Percentiles rank a stretch among this genome's conserved stretches.
These are phyloP conservation scores for Psidium guajava DNA, from an alignment of 345 rosid genomes.

Conservation along the genomic window DNA sequence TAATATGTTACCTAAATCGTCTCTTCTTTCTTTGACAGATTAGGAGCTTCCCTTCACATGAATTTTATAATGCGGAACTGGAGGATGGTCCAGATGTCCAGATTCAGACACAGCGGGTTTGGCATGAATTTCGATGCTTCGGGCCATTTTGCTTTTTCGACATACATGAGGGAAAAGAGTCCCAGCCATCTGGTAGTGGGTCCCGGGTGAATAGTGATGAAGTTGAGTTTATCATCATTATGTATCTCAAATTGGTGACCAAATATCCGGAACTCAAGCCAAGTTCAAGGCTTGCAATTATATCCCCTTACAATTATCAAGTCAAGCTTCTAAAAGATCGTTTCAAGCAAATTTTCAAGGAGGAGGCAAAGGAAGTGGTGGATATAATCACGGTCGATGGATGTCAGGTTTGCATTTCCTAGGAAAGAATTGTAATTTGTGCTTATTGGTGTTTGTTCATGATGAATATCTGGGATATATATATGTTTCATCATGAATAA, in stretches of 20 bases:
- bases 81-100: constrained; percentile 73
- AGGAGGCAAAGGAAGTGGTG: constrained; percentile 56
- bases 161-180: constrained; percentile 72
- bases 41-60: constrained; percentile 81
- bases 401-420: constrained; percentile 58
- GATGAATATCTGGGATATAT: not conserved
- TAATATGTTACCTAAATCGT: not conserved
- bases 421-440: not conserved
- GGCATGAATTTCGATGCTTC: constrained; percentile 77
- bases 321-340: constrained; percentile 77
- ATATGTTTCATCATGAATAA: not conserved
- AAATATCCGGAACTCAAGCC: constrained; percentile 70
- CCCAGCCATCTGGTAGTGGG: constrained; percentile 79
- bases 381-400: constrained; percentile 94
- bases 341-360: constrained; percentile 67
- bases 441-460: not conserved
- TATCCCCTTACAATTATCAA: constrained; percentile 88
- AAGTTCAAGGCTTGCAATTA: constrained; percentile 80
- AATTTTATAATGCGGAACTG: constrained; percentile 65
- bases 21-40: constrained; percentile 28
- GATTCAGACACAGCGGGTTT: constrained; percentile 56
- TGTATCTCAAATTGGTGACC: constrained; percentile 73
- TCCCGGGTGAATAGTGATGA: constrained; percentile 74
- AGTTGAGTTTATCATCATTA: constrained; percentile 68
- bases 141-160: constrained; percentile 96